Evolutionary conservation across 2,329 filamentous ascomycete genomes (phyloP).

Genomic region (Paramyrothecium sp.): DNA sequence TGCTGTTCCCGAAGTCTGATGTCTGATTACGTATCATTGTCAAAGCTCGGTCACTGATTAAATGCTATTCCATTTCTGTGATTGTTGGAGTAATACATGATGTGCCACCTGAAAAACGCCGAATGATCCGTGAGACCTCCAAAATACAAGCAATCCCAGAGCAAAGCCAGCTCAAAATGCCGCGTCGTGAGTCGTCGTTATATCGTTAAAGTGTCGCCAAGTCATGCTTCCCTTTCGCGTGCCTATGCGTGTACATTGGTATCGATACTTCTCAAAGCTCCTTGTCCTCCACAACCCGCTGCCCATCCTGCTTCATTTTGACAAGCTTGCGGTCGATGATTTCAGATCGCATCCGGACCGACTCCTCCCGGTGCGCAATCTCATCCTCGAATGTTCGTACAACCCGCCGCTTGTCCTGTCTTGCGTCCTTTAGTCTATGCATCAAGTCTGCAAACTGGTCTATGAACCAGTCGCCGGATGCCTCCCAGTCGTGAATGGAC

Average conservation of each 20-base stretch:
- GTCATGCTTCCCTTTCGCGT: background rate
- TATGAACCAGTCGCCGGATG: slow-evolving; percentile 59
- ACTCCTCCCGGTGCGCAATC: slow-evolving; percentile 52
- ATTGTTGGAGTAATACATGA: background rate
- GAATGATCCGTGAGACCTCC: background rate
- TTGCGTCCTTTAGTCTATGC: slow-evolving; percentile 43
- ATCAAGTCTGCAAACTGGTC: slow-evolving; percentile 51
- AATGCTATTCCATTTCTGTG: too few relatives aligned
- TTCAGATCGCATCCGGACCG: slow-evolving; percentile 50
- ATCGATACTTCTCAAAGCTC: slow-evolving; percentile 4
- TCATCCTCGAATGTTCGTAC: slow-evolving; percentile 53
- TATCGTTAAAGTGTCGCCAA: background rate
- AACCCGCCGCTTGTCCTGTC: slow-evolving; percentile 47
- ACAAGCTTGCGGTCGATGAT: slow-evolving; percentile 53
- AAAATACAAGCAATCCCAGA: background rate
- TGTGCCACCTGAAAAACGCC: background rate
- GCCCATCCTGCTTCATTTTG: slow-evolving; percentile 55
- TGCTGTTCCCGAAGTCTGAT: background rate
- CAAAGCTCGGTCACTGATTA: too few relatives aligned
- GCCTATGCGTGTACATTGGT: background rate
- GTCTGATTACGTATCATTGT: too few relatives aligned
- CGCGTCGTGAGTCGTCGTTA: background rate
- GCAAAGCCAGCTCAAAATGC: background rate
- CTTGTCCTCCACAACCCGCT: slow-evolving; percentile 51
- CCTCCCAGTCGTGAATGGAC: slow-evolving; percentile 57